Conservation (phyloP, 768 basidiomycete genomes). For the Xerocomus spinulosus region DNA sequence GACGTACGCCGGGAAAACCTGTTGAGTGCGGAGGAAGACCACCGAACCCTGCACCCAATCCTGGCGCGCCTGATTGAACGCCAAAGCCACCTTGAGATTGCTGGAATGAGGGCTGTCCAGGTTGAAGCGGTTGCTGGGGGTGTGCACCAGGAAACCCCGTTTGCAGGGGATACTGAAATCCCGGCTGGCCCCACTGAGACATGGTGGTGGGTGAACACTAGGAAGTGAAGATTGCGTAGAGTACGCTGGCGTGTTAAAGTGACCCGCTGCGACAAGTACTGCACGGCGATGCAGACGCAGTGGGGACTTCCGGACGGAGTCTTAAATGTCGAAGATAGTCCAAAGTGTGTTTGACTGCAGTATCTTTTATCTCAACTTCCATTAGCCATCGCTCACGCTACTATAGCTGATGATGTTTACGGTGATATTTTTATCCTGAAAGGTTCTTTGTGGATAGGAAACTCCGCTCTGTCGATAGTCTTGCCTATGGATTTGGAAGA, state of each 20-base stretch:
- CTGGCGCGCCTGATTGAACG: conserved; percentile 22
- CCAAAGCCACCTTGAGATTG: conserved; percentile 36
- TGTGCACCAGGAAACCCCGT: conserved; percentile 55
- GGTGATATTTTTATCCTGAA: too few relatives aligned
- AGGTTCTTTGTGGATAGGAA: not conserved
- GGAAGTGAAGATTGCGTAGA: too few relatives aligned
- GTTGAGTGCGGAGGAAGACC: conserved; percentile 61
- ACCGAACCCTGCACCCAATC: conserved; percentile 32
- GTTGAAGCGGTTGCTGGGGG: conserved; percentile 39
- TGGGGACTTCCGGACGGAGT: too few relatives aligned
- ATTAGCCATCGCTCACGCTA: conserved; percentile 7
- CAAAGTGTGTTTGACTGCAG: too few relatives aligned
- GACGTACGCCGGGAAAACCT: conserved; percentile 39
- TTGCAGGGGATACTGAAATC: conserved; percentile 70
- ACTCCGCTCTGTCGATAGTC: not conserved
- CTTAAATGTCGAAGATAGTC: too few relatives aligned
- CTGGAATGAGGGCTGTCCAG: conserved; percentile 39
- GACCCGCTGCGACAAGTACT: too few relatives aligned
- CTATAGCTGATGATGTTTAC: not conserved
- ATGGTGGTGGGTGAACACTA: too few relatives aligned
- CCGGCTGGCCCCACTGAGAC: conserved; percentile 75
- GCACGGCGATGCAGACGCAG: too few relatives aligned
- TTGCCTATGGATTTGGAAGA: not conserved
- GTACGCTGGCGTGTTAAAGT: too few relatives aligned
- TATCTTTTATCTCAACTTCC: too few relatives aligned